Conservation (phyloP, 345 rosid species). For the Noccaea caerulescens region DNA sequence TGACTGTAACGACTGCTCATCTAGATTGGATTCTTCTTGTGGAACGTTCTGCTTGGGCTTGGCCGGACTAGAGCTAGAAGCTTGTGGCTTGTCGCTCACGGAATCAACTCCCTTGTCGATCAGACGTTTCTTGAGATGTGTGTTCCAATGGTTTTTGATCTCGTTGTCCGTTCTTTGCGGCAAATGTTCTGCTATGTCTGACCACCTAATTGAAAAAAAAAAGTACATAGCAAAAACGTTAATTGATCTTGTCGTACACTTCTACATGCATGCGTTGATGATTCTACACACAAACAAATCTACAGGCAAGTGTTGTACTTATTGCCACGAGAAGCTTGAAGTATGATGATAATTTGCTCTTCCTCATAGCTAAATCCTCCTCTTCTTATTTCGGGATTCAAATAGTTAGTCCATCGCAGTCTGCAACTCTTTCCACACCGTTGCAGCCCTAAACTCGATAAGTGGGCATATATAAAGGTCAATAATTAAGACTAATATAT, state of each 20-base stretch:
- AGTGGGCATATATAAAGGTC: too few relatives aligned
- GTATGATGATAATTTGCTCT: slow-evolving; percentile 41
- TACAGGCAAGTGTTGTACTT: slow-evolving; percentile 14
- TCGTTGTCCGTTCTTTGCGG: slow-evolving; percentile 63
- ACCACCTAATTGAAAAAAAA: slow-evolving; percentile 35
- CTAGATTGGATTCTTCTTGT: background rate
- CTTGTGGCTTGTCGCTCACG: slow-evolving; percentile 54
- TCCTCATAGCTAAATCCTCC: slow-evolving; percentile 43
- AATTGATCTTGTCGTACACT: background rate
- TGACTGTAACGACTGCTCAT: background rate
- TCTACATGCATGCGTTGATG: background rate
- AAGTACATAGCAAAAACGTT: background rate
- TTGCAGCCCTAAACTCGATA: slow-evolving; percentile 29
- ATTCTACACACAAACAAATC: background rate
- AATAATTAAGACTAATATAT: background rate
- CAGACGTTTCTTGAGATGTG: slow-evolving; percentile 59
- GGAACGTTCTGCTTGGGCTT: background rate
- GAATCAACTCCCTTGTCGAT: slow-evolving; percentile 63
- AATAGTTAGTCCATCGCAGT: slow-evolving; percentile 43
- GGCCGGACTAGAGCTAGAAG: background rate
- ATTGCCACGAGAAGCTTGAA: slow-evolving; percentile 45
- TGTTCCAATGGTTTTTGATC: slow-evolving; percentile 62
- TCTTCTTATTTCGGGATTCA: slow-evolving; percentile 42
- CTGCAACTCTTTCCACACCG: slow-evolving; percentile 50
- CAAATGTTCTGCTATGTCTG: slow-evolving; percentile 54